Base-by-base conservation (phyloP, 768 basidiomycete genomes). In the Boletus rufocinnamomeus region DNA sequence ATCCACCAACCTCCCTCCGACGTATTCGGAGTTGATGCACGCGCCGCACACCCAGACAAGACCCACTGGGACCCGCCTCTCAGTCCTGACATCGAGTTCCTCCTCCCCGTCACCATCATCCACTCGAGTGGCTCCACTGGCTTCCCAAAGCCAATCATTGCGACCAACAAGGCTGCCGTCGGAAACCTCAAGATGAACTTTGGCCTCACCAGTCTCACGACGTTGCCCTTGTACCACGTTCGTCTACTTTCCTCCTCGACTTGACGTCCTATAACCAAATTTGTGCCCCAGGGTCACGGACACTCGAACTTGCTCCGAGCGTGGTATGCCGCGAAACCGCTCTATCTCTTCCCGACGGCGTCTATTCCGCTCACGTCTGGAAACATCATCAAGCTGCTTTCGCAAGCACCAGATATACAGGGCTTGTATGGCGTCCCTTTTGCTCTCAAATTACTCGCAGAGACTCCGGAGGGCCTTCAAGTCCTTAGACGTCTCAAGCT, bases 361-460 rank as follows among this genome's bases (percentile, higher is more conserved):
- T 76, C 78, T 43, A 72, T 79, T 8, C 78, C 82, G 1, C 73
- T 84, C 53, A 84, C 83, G 0, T 71, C 77, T 3, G 61, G 65
- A 30, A 82, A 81, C 59, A 74, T 84, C 38, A 67, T 78, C 52
- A 67, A 62, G 11, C 65, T 80, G 8, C 64, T 82, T 13, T 62
- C 63, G 1, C 72, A 75, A 5, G 70, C 77, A 35, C 71, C 74
- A 9, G 65, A 69, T 25, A 66, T 72, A 58, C 59, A 67, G 44
- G 72, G 69, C 9, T 66, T 76, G 54, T 76, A 64, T 50, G 75
- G 73, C 16, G 79, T 77, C 17, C 78, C 79, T 14, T 51, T 64
- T 50, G 72, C 77, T 21, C 72, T 77, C 44, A 75, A 81, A 65
- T 68, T 85, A 1, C 71, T 85, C 1, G 77, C 72, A 0, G 84